phyloP scores from a whole-genome alignment of 2,329 filamentous ascomycete species.

The Allantophomopsis lycopodina region DNA sequence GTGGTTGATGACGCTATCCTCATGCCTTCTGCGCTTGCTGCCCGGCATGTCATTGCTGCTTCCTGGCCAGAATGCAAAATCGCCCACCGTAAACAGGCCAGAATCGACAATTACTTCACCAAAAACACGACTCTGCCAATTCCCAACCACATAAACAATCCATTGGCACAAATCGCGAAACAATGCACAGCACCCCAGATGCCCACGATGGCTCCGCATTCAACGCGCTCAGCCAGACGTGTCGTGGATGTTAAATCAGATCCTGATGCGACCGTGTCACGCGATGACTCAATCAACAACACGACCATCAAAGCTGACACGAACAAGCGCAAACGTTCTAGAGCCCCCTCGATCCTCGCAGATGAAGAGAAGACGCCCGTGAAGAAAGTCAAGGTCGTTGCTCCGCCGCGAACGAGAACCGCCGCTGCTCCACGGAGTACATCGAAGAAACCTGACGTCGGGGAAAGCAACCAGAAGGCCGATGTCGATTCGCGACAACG shows the following conservation, averaged over 20 bases:
- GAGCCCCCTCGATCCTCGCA: slow-evolving; percentile 26
- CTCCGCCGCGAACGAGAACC: slow-evolving; percentile 32
- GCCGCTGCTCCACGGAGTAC: slow-evolving; percentile 4
- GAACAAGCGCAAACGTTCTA: slow-evolving; percentile 32
- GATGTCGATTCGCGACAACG: slow-evolving; percentile 7
- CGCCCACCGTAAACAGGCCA: too few species aligned
- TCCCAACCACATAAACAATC: too few species aligned
- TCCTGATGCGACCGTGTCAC: slow-evolving; percentile 7
- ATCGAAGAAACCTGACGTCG: slow-evolving; percentile 7
- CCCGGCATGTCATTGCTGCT: too few species aligned
- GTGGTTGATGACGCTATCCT: too few species aligned
- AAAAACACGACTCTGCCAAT: too few species aligned
- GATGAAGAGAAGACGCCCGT: slow-evolving; percentile 29
- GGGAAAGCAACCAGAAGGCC: slow-evolving; percentile 11
- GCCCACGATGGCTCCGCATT: slow-evolving; percentile 32
- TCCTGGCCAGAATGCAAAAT: too few species aligned
- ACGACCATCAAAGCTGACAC: slow-evolving; percentile 12
- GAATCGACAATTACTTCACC: too few species aligned
- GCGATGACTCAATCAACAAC: slow-evolving; percentile 15
- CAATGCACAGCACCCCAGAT: slow-evolving; percentile 16
- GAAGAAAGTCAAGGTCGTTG: slow-evolving; percentile 37
- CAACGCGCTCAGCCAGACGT: slow-evolving; percentile 34
- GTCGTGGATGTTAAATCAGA: slow-evolving; percentile 27
- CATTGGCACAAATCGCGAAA: slow-evolving; percentile 3
- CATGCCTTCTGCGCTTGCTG: too few species aligned